Conservation (phyloP, 495 filamentous ascomycete species). For the Mycothermus thermophilus region DNA sequence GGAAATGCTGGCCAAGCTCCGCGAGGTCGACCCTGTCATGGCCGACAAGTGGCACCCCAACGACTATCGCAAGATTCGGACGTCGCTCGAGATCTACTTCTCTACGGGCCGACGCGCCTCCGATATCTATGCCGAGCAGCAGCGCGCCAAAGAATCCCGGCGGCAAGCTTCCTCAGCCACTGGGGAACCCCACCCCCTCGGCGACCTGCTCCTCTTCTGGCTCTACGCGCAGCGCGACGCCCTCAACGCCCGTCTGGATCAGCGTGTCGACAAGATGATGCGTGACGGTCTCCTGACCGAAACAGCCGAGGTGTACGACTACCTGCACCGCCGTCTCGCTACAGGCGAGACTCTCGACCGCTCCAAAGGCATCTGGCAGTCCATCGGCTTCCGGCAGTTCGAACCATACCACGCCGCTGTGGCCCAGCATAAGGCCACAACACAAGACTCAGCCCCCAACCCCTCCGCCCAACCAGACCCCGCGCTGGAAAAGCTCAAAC, state of each 20-base stretch:
- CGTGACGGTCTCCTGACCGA: slow-evolving; percentile 53
- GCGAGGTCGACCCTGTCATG: slow-evolving; percentile 76
- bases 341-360: slow-evolving; percentile 47
- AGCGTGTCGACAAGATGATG: slow-evolving; percentile 74
- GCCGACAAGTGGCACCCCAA: slow-evolving; percentile 88
- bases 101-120: slow-evolving; percentile 66
- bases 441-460: too few relatives aligned
- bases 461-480: slow-evolving; percentile 16
- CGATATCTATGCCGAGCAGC: slow-evolving; percentile 75
- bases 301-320: slow-evolving; percentile 46
- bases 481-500: slow-evolving; percentile 25
- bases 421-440: too few relatives aligned
- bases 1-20: slow-evolving; percentile 54
- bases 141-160: slow-evolving; percentile 18
- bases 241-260: slow-evolving; percentile 55
- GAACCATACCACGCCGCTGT: slow-evolving; percentile 49
- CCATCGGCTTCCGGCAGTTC: slow-evolving; percentile 91
- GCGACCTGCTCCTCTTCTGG: slow-evolving; percentile 72
- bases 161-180: slow-evolving; percentile 6
- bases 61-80: slow-evolving; percentile 75
- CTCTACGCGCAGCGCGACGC: slow-evolving; percentile 55
- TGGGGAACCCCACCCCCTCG: slow-evolving; percentile 26
- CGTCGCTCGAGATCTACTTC: slow-evolving; percentile 81
- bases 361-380: slow-evolving; percentile 80
- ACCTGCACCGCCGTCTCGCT: slow-evolving; percentile 31